Evolutionary conservation across 176 grass and related monocot species (phyloP).

Genomic region (Ensete ventricosum): DNA sequence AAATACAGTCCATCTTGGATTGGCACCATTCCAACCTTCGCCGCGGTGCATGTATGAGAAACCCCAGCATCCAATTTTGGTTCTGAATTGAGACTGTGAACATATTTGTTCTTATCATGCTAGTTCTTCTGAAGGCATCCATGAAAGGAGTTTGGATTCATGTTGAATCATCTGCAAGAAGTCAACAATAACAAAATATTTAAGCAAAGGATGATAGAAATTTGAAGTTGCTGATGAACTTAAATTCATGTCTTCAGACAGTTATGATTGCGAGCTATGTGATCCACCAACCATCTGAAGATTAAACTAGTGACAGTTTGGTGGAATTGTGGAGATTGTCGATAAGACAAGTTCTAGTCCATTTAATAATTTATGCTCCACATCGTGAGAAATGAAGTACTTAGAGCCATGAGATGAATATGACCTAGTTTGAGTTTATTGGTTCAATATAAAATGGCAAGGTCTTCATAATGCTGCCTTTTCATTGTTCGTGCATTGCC

Average conservation of each 20-base stretch:
- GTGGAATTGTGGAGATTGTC: no score
- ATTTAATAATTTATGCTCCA: background rate
- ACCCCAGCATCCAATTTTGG: background rate
- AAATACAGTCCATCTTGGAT: slow-evolving; percentile 81
- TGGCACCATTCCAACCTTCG: slow-evolving; percentile 90
- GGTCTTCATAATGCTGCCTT: background rate
- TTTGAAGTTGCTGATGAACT: background rate
- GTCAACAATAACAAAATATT: background rate
- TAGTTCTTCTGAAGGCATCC: background rate
- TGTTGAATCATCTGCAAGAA: background rate
- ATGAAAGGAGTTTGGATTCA: background rate
- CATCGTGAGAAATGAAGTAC: no score
- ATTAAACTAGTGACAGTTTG: background rate
- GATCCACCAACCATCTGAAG: background rate
- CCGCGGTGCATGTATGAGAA: slow-evolving; percentile 41
- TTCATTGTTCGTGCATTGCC: no score
- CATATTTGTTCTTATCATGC: background rate
- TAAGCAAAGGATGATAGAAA: background rate
- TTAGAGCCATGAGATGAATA: background rate
- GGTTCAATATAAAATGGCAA: background rate
- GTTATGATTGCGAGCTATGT: background rate
- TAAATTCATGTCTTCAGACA: background rate
- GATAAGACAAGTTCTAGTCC: background rate
- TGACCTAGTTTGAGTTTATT: background rate
- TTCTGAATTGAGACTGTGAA: background rate